Base-by-base conservation (phyloP, 495 filamentous ascomycete genomes). In the Achaetomiella virescens region DNA sequence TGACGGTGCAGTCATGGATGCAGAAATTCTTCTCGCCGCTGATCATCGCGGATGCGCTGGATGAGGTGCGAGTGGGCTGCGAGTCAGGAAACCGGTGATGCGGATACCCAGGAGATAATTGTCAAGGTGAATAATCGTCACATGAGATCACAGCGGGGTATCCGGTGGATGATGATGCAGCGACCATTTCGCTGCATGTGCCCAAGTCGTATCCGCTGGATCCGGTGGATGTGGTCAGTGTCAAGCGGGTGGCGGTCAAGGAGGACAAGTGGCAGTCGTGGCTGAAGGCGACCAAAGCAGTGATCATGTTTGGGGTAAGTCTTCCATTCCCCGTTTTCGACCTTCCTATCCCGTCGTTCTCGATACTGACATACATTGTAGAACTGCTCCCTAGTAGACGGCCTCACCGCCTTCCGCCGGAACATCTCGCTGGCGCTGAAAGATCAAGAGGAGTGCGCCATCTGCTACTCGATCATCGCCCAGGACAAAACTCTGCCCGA, bases 381-480 rank as follows among this genome's bases (percentile, higher is more conserved):
- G 80, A 88, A 90, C 65, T 89, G 87, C 47, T 86, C 77, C 61
- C 78, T 97, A 56, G 85, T 88, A 31, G 91, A 97, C 55, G 93
- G 91, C 0, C 75, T 99, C 21, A 73, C 83, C 24, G 83, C 87
- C 18, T 97, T 92, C 79, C 79, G 87, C 27, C 79, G 82, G 49
- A 96, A 97, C 68, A 83, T 97, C 1, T 80, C 83, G 14, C 88
- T 89, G 1, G 86, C 90, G 11, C 75, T 99, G 58, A 92, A 95
- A 72, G 92, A 90, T 3, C 90, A 97, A 67, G 90, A 81, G 12
- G 93, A 97, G 73, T 99, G 93, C 65, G 89, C 93, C 4, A 97
- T 97, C 66, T 98, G 93, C 75, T 97, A 97, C 72, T 89, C 85
- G 43, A 90, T 97, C 61, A 86, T 98, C 50, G 86, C 88, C 25